phyloP scores from a whole-genome alignment of 306 rosid species.

The Argentina anserina region DNA sequence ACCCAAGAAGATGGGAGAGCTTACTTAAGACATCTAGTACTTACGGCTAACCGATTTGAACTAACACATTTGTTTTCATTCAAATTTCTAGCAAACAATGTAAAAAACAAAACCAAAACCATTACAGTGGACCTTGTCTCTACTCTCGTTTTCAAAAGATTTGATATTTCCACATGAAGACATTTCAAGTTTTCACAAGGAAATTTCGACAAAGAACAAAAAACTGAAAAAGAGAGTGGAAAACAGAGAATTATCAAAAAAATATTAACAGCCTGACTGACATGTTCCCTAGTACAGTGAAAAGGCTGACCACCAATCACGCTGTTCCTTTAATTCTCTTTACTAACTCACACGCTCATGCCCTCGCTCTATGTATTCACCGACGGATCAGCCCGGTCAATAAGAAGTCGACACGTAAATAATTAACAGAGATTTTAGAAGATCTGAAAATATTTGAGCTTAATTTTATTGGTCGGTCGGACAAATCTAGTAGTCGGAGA shows the following conservation, averaged over 20 bases:
- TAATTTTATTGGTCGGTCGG: background rate
- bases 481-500: background rate
- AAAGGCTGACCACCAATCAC: constrained; percentile 50
- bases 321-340: constrained; percentile 31
- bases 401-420: background rate
- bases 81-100: background rate
- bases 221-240: background rate
- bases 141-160: constrained; percentile 8
- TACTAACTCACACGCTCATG: constrained; percentile 7
- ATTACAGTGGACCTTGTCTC: background rate
- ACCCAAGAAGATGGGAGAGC: background rate
- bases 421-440: background rate
- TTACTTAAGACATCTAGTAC: background rate
- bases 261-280: background rate
- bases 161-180: constrained; percentile 9
- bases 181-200: background rate
- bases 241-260: too few relatives aligned
- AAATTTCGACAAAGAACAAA: background rate
- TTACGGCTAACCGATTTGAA: background rate
- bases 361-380: background rate
- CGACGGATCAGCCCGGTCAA: background rate
- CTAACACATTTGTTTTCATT: background rate
- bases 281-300: constrained; percentile 28
- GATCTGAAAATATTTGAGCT: background rate
- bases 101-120: background rate